Base-by-base conservation (phyloP, 352 stramenopile genomes). In the Globisporangium iwayamae region DNA sequence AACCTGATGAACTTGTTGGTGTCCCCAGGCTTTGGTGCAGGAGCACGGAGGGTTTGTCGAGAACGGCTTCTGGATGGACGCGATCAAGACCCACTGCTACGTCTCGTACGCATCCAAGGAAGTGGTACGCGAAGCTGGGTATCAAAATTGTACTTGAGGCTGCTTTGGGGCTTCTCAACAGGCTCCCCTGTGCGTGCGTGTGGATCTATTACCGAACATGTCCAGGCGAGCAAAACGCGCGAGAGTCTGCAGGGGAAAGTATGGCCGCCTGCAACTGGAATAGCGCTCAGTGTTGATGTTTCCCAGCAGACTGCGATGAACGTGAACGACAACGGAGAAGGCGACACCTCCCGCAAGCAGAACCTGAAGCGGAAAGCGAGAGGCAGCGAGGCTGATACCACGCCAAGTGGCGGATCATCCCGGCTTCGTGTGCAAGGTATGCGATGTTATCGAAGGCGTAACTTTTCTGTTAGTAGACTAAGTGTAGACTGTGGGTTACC, bases 51-150 rank as follows among this genome's bases (percentile, higher is more conserved):
- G 58, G 14, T 90, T 87, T 66, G 78, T 93, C 30, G 79, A 91
- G 22, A 71, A 78, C 56, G 87, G 85, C 0, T 93, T 96, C 63
- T 96, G 87, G 87, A 96, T 96, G 80, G 81, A 96, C 72, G 58
- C 60, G 59, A 96, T 96, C 66, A 96, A 96, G 71, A 94, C 85
- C 0, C 85, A 94, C 65, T 96, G 85, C 70, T 96, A 84, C 58
- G 85, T 93, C 61, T 93, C 87, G 34, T 94, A 89, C 62, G 54
- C 63, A 14, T 72, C 61, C 9, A 32, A 57, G n/a, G 79, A 89
- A 9, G 73, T 75, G 60, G 80, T 89, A 63, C 54, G 73, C 70
- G 3, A 11, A 11, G 11, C 9, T 52, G 39, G 41, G 14, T 28
- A 5, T 5, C n/a, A 13, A 6, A n/a, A 20, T 4, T 28, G 2